Evolutionary conservation across 1,139 yeast genomes (phyloP), one percentile per base, ranked within the genome.

Genomic region (Geotrichum citri-aurantii): DNA sequence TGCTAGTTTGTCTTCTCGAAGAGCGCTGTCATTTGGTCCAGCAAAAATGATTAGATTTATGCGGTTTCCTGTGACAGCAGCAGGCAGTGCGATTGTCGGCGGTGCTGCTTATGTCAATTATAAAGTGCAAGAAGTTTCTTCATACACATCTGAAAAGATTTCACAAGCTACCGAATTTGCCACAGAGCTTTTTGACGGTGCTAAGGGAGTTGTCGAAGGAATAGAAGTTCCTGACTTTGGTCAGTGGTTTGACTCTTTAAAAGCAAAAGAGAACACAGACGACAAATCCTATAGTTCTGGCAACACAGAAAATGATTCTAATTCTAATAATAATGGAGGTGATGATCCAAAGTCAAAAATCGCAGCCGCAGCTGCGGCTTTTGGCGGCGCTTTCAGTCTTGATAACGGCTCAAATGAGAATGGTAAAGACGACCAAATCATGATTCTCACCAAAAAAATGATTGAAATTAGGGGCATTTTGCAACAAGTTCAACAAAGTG

Each of bases 21-120:
- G 55, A n/a, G 17, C 49, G 14, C 19, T 52, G 17, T 52, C 55
- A 12, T 52, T 52, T 33, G 59, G 59, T 19, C 55, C 55, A 3
- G 48, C 53, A 23, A 49, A 33, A 23, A 46, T 48, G 37, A 50
- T 54, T 37, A 49, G 50, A 37, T 33, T 54, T 24, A 17, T 54
- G 23, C 37, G 55, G 19, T 54, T 27, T 19, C 57, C 60, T 14
- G 47, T 51, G 23, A 92, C 90, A 0, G 89, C 89, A 64, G 75
- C 89, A 0, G 97, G 97, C 1, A 95, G 97, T 8, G 90, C 96
- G 0, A 73, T 91, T 51, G 97, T 96, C 1, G 98, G 97, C 8
- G 96, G 96, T 2, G 96, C 97, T 0, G 87, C 96, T 3, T 93
- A 91, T 69, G 85, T 91, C 52, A 90, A 92, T 31, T 91, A 91